Evolutionary conservation across 75 land plant genomes (phyloP).

Genomic region (Picea glauca): DNA sequence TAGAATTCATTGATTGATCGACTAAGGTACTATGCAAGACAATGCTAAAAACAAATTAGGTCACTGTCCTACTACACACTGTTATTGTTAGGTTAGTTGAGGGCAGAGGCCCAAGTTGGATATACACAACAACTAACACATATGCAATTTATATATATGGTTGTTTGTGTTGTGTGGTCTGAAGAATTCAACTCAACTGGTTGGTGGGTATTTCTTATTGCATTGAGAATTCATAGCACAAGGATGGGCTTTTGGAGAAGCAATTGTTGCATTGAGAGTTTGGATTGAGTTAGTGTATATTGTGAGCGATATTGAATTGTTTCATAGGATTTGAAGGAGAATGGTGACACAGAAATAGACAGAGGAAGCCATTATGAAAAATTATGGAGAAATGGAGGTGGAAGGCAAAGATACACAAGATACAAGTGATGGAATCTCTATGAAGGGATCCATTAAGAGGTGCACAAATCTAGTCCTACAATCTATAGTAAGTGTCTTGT

Average conservation of each 20-base stretch:
- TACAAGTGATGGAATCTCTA: constrained; percentile 8
- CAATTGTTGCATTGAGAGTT: not conserved
- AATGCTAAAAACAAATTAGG: too few species aligned
- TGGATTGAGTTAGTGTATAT: not conserved
- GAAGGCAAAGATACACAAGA: constrained; percentile 28
- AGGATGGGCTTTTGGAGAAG: not conserved
- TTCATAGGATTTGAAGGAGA: not conserved
- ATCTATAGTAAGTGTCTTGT: not conserved
- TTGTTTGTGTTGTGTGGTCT: too few species aligned
- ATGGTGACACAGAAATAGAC: constrained; percentile 69
- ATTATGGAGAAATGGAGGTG: constrained; percentile 71
- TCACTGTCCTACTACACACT: too few species aligned
- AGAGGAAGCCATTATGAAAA: constrained; percentile 68
- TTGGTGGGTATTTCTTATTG: too few species aligned
- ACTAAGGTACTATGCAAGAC: too few species aligned
- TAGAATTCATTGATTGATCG: too few species aligned
- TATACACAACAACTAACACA: too few species aligned
- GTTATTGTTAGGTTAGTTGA: too few species aligned
- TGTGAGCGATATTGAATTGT: not conserved
- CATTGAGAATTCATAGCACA: constrained; percentile 4
- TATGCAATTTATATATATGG: too few species aligned
- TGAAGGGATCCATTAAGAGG: constrained; percentile 55
- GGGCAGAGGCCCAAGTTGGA: too few species aligned
- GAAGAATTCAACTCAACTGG: too few species aligned
- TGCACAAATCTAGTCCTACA: constrained; percentile 10